These are phyloP conservation scores for Sparassis latifolia DNA, from an alignment of 1,284 basidiomycete genomes.

Conservation along the genomic window DNA sequence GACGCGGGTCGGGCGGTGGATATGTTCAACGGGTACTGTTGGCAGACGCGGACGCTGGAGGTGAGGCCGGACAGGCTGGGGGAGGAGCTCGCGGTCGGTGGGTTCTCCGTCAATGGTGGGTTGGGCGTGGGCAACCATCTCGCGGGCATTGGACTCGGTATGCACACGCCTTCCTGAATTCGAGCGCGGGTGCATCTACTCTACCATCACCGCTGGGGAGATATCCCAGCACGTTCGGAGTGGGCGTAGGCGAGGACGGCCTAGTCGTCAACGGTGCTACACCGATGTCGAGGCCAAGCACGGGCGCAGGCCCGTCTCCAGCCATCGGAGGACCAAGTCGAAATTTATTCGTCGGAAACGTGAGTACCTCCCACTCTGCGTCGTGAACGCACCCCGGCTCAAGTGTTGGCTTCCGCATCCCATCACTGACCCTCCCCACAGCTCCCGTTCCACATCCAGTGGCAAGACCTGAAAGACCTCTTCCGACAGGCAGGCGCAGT, in stretches of 20 bases:
- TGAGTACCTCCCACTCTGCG: constrained; percentile 23
- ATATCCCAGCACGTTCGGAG: not conserved
- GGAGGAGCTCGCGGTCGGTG: constrained; percentile 3
- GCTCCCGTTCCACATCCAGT: constrained; percentile 95
- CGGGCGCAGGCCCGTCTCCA: constrained; percentile 6
- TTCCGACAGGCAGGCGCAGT: constrained; percentile 86
- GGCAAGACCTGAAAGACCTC: constrained; percentile 95
- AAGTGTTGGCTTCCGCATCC: too few species aligned
- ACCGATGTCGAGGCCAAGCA: constrained; percentile 10
- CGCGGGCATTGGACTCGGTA: not conserved
- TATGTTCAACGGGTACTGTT: constrained; percentile 87
- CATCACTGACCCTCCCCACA: constrained; percentile 24
- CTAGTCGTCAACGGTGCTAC: not conserved
- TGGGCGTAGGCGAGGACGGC: too few species aligned
- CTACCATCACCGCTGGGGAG: not conserved
- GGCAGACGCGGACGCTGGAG: constrained; percentile 88
- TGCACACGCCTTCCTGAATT: not conserved
- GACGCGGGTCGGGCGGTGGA: constrained; percentile 88
- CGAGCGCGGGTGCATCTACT: not conserved
- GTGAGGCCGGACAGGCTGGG: constrained; percentile 76
- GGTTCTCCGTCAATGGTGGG: not conserved
- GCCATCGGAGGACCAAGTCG: constrained; percentile 21
- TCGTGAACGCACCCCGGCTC: not conserved
- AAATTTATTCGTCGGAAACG: constrained; percentile 67
- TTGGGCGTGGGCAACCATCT: not conserved